Evolutionary conservation across 805 yeast genomes (phyloP), one percentile per base, ranked within the genome.

Genomic region (Myxozyma geophila): DNA sequence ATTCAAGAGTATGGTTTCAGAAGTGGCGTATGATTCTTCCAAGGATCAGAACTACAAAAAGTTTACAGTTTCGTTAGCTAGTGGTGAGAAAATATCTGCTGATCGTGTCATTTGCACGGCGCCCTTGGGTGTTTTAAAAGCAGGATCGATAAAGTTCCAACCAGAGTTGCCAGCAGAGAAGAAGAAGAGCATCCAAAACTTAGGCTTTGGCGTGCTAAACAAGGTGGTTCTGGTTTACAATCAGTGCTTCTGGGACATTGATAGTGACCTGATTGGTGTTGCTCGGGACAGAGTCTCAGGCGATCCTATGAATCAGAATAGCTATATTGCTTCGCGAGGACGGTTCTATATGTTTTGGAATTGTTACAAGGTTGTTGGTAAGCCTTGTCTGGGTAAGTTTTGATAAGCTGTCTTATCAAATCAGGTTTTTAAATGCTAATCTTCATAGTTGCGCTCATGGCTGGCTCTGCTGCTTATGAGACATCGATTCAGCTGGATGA

Each of bases 151-250:
- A 36, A 78, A 76, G 66, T 79, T 79, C 55, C 74, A 75, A 35
- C 82, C 82, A 1, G 80, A 77, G 46, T 63, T 79, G 13, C 81
- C 81, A 10, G 76, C 75, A 48, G 74, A 78, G 77, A 79, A 79
- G 60, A 59, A 71, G 8, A 76, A 76, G 58, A 75, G 79, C 46
- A 78, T 79, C 33, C 75, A 74, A 55, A 69, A 79, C 0, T 70
- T 79, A 4, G 80, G 78, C 2, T 77, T 74, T 51, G 81, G 81
- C 2, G 76, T 73, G 7, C 72, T 75, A 23, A 79, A 79, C 70
- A 79, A 79, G 62, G 73, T 77, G 1, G 74, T 75, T 7, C 70
- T 78, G 41, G 73, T 77, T 8, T 78, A 75, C 60, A 77, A 77
- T 44, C 67, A 64, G 44, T 71, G 72, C 8, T 79, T 79, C 61